Percentiles rank a stretch among this genome's conserved stretches.
These are phyloP conservation scores for Clarireedia hainanense DNA, from an alignment of 2,329 filamentous ascomycete species.

Conservation along the genomic window DNA sequence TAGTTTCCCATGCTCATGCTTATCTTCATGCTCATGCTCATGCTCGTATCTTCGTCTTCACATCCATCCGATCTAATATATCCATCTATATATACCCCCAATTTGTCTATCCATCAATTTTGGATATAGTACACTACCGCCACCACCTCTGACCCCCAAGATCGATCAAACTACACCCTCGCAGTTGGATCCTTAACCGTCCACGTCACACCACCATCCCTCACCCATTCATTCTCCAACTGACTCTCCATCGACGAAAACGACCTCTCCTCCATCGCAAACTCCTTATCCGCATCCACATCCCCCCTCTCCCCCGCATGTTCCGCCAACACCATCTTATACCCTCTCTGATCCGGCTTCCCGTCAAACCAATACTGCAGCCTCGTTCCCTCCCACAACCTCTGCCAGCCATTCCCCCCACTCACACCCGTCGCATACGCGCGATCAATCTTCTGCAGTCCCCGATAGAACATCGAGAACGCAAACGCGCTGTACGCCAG, in stretches of 20 bases:
- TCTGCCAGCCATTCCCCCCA: constrained; percentile 24
- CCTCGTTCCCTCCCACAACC: constrained; percentile 21
- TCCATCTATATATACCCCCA: too few relatives aligned
- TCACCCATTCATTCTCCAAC: neutral
- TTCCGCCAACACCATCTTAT: constrained; percentile 10
- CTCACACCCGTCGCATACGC: constrained; percentile 22
- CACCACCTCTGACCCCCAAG: neutral
- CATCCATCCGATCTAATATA: too few relatives aligned
- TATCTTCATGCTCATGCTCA: too few relatives aligned
- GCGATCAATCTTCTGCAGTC: constrained; percentile 22
- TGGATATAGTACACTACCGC: neutral
- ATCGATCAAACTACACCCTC: neutral
- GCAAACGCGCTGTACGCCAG: constrained; percentile 67
- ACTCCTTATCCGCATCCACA: constrained; percentile 6
- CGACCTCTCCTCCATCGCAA: constrained; percentile 5
- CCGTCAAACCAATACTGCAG: constrained; percentile 22
- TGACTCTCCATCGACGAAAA: neutral
- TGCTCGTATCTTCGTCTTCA: too few relatives aligned
- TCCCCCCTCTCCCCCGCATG: constrained; percentile 3
- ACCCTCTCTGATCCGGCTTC: constrained; percentile 14
- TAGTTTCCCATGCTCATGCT: too few relatives aligned
- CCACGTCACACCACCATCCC: neutral
- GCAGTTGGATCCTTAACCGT: neutral
- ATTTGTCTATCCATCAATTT: too few relatives aligned
- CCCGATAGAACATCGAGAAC: constrained; percentile 46